Evolutionary conservation across 1,139 yeast genomes (phyloP), one percentile per base, ranked within the genome.

Genomic region (Geotrichum cucujoidarum): DNA sequence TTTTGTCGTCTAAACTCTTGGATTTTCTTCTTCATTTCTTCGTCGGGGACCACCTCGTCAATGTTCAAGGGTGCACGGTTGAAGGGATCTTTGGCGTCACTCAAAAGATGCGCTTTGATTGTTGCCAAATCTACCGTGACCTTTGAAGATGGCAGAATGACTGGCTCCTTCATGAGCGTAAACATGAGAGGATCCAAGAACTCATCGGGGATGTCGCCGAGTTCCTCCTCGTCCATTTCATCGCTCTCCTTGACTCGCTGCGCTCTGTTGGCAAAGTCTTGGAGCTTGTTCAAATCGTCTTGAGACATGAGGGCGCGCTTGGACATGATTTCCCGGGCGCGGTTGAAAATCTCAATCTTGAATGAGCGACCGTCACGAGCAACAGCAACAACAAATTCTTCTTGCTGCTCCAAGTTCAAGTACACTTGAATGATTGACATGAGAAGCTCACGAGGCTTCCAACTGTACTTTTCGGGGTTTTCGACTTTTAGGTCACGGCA

Each of bases 11-110:
- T 47, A n/a, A 43, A 49, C n/a, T 46, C 44, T 11, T 43, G 40
- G 30, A 49, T 49, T 18, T 29, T 39, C 8, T 25, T 21, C 30
- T 46, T 49, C 36, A 49, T 30, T 22, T 49, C 52, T 16, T 16
- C 20, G 27, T 49, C 36, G 14, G 94, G 95, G 21, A 76, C 65
- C 21, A 89, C 95, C 57, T 94, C 96, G 56, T 90, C 97, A 45
- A 92, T 68, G 60, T 80, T 88, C 57, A 94, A 72, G 1, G 98
- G 97, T 68, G 82, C 75, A 68, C 99, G 80, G 67, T 92, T 94
- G 69, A 94, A 94, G 11, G 99, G 99, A 70, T 94, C 99, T 0
- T 95, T 90, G 1, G 95, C 79, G 68, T 92, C 97, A 70, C 92
- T 86, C 64, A 94, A 76, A 54, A 94, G 72, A 72, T 94, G 98